Conservation (phyloP, 1,284 basidiomycete species). For the Earliella scabrosa region DNA sequence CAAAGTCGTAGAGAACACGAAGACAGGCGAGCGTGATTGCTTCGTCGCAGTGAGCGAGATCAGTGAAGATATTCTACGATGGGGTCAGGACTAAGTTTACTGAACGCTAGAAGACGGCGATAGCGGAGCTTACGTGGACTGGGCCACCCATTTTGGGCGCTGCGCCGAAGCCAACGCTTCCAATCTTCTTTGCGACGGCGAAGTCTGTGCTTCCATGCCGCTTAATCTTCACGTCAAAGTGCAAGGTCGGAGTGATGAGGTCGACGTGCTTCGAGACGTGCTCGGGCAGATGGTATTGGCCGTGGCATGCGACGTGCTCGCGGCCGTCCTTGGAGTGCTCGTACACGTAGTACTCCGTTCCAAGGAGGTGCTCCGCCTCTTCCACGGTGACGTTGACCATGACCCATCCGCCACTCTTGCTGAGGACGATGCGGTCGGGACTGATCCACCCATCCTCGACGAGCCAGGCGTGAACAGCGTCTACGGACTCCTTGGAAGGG, state of each 20-base stretch:
- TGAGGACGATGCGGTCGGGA: conserved; percentile 36
- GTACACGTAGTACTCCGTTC: conserved; percentile 51
- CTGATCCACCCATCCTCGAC: conserved; percentile 38
- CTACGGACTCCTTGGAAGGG: conserved; percentile 45
- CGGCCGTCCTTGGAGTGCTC: conserved; percentile 31
- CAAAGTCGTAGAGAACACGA: conserved; percentile 51
- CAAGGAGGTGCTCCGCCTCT: conserved; percentile 49
- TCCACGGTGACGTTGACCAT: conserved; percentile 46
- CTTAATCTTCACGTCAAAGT: conserved; percentile 26
- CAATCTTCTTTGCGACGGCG: conserved; percentile 17
- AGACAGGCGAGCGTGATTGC: conserved; percentile 59
- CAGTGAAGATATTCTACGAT: conserved; percentile 19
- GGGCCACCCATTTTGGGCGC: conserved; percentile 41
- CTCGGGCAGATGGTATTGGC: conserved; percentile 25
- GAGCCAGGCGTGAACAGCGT: conserved; percentile 49
- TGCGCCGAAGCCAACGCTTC: conserved; percentile 9
- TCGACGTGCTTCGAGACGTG: conserved; percentile 29
- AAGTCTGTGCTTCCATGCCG: conserved; percentile 11
- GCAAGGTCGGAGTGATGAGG: conserved; percentile 27
- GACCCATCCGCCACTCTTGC: conserved; percentile 47
- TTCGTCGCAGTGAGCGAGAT: conserved; percentile 37
- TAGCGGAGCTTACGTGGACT: conserved; percentile 46
- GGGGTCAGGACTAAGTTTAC: too few relatives aligned
- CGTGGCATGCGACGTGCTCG: conserved; percentile 24
- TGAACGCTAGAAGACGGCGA: too few relatives aligned